Evolutionary conservation across 176 grass and related monocot species (phyloP), one percentile per base, ranked within the genome.

Genomic region (Ampelocalamus luodianensis): DNA sequence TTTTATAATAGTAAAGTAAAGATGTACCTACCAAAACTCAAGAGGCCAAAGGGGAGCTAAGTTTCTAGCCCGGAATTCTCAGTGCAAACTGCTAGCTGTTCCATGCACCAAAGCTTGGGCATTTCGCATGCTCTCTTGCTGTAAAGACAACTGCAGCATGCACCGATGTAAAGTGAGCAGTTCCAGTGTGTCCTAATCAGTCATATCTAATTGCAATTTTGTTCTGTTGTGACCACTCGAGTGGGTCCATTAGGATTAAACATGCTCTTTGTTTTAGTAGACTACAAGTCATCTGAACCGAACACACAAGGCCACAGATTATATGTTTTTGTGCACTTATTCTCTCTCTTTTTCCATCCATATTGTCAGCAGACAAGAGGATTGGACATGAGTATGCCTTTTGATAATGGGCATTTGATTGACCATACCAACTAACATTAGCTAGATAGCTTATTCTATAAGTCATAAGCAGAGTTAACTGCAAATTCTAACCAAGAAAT

Each of bases 341-440:
- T 67, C 18, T 46, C 48, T 12, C 17, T 6, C 48, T 68, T 7
- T 16, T 71, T 1, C 4, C 66, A 29, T 65, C 36, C 67, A 46
- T 79, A 37, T n/a, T 79, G 46, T 64, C 26, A 84, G 14, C 14
- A 84, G 81, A 79, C 74, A 88, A 56, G 45, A 58, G 69, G 53
- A 86, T 38, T 46, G 66, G 40, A 45, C 66, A 55, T 34, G 54
- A 63, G 20, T 72, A 37, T 65, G 58, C 4, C 65, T 29, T 53
- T 56, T 65, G 44, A 65, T 79, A 44, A 64, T 72, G 10, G 48
- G 65, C 74, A 79, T 29, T 88, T 48, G 18, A 81, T 65, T 72
- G 18, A 23, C 36, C 14, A 39, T 59, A 80, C 68, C 68, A 85
- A 51, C 29, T 36, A 54, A 58, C 46, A 48, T 58, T 81, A 48